Evolutionary conservation across 2,329 filamentous ascomycete genomes (phyloP).

Genomic region (Aspergillus sp.): DNA sequence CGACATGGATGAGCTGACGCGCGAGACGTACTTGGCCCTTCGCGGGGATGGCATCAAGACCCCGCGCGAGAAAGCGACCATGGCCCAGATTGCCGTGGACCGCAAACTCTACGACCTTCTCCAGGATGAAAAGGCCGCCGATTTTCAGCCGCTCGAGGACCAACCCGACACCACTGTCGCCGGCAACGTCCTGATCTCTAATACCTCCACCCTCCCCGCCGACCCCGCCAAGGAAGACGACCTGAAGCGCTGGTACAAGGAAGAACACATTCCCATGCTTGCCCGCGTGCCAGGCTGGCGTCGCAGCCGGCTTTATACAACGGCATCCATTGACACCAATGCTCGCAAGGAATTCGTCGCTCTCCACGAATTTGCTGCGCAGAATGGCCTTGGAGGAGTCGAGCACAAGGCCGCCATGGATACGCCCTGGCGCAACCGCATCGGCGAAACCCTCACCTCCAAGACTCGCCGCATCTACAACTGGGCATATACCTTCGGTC

Average conservation of each 20-base stretch:
- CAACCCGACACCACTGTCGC: constrained; percentile 59
- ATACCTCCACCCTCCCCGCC: constrained; percentile 59
- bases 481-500: constrained; percentile 78
- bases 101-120: constrained; percentile 70
- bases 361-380: constrained; percentile 69
- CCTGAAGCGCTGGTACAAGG: constrained; percentile 67
- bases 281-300: constrained; percentile 76
- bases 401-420: constrained; percentile 64
- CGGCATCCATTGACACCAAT: constrained; percentile 61
- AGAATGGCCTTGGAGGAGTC: constrained; percentile 65
- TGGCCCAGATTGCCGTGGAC: constrained; percentile 67
- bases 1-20: constrained; percentile 69
- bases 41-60: constrained; percentile 52
- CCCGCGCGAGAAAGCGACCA: constrained; percentile 60
- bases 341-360: constrained; percentile 60
- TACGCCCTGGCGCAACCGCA: constrained; percentile 61
- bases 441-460: constrained; percentile 58
- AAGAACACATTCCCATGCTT: constrained; percentile 73
- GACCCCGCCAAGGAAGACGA: constrained; percentile 57
- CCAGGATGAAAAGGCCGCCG: constrained; percentile 53
- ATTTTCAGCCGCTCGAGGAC: constrained; percentile 62
- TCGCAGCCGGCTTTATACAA: constrained; percentile 69
- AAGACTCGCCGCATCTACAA: constrained; percentile 63
- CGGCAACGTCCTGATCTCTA: constrained; percentile 62
- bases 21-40: constrained; percentile 61